Conservation (phyloP, 768 basidiomycete genomes). For the Rhodosporidiobolus sp. region DNA sequence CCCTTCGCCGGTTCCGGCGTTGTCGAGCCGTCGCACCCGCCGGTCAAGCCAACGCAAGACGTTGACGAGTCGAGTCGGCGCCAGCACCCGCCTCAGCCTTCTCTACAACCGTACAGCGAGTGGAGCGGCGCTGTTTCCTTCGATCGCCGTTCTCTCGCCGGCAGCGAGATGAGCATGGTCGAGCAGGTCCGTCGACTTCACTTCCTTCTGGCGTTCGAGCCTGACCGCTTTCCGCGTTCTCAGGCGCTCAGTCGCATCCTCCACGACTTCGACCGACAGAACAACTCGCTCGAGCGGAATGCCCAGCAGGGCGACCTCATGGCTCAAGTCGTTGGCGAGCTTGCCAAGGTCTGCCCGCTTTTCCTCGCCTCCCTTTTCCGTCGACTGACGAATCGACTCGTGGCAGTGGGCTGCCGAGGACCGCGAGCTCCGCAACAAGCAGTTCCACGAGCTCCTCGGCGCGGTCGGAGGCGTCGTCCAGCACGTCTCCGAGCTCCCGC, state of each 20-base stretch:
- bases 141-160: background rate
- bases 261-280: constrained; percentile 9
- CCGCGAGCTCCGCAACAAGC: constrained; percentile 14
- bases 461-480: constrained; percentile 12
- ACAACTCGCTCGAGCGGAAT: background rate
- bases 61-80: background rate
- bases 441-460: constrained; percentile 2
- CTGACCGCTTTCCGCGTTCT: background rate
- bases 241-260: constrained; percentile 16
- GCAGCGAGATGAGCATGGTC: background rate
- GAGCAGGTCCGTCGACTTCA: background rate
- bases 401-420: constrained; percentile 28
- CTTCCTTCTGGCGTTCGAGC: fast-evolving
- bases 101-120: background rate
- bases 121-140: background rate
- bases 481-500: constrained; percentile 24
- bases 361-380: background rate
- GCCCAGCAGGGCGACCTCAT: constrained; percentile 12
- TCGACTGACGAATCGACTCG: background rate
- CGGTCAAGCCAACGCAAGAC: background rate
- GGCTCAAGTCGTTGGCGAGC: constrained; percentile 18
- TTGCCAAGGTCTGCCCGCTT: constrained; percentile 15
- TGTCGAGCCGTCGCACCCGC: background rate
- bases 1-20: constrained; percentile 11
- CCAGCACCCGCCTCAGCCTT: background rate